These are phyloP conservation scores for Astrothelium macrocarpum DNA, from an alignment of 495 filamentous ascomycete genomes.

Conservation along the genomic window DNA sequence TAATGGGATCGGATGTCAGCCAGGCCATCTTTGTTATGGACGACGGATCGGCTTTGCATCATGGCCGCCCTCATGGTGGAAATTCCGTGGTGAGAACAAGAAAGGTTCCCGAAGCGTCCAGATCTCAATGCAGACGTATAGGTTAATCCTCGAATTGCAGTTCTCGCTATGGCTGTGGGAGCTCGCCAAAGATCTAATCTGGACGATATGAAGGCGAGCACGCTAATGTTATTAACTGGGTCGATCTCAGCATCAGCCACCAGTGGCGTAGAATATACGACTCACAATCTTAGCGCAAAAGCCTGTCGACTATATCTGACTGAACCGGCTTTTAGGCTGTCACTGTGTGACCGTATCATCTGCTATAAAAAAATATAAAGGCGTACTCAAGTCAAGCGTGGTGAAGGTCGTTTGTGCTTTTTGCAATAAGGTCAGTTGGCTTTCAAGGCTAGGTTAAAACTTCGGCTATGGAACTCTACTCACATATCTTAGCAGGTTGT, in stretches of 20 bases:
- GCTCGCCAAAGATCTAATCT: not conserved
- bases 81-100: too few relatives aligned
- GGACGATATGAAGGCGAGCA: not conserved
- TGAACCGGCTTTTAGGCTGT: not conserved
- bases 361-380: not conserved
- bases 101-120: too few relatives aligned
- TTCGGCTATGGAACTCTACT: not conserved
- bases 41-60: too few relatives aligned
- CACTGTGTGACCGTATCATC: not conserved
- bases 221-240: not conserved
- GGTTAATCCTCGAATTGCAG: too few relatives aligned
- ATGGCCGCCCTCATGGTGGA: too few relatives aligned
- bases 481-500: not conserved
- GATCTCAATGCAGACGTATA: too few relatives aligned
- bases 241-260: not conserved
- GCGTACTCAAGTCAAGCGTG: not conserved
- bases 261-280: not conserved
- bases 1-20: too few relatives aligned
- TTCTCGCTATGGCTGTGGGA: not conserved
- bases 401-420: not conserved
- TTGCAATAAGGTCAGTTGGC: not conserved
- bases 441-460: not conserved
- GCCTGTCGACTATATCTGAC: not conserved
- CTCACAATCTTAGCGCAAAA: not conserved
- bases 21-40: too few relatives aligned